Conservation (phyloP, 1,284 basidiomycete genomes). For the Crepidotus sp. region DNA sequence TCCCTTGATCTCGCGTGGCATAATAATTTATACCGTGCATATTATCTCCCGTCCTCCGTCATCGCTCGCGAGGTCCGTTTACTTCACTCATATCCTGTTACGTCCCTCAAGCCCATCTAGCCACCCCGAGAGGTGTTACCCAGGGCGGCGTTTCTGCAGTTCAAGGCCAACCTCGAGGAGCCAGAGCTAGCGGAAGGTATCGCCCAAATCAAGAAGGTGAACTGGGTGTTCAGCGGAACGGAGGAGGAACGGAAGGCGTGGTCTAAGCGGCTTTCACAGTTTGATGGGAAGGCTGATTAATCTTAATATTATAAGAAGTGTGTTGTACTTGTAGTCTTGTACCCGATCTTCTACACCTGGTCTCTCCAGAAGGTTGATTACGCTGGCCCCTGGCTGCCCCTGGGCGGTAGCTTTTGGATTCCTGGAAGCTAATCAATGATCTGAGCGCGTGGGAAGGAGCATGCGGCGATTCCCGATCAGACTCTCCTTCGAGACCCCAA, state of each 20-base stretch:
- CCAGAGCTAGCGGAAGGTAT: constrained; percentile 67
- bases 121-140: constrained; percentile 53
- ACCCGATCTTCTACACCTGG: no score
- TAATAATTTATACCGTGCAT: constrained; percentile 81
- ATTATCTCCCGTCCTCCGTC: constrained; percentile 40
- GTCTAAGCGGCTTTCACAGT: constrained; percentile 63
- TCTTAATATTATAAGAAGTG: no score
- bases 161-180: constrained; percentile 55
- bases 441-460: no score
- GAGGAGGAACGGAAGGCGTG: constrained; percentile 63
- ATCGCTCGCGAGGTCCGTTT: constrained; percentile 31
- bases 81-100: not conserved
- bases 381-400: no score
- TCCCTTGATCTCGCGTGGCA: constrained; percentile 77
- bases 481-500: no score
- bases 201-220: constrained; percentile 62
- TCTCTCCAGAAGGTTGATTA: no score
- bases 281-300: constrained; percentile 44
- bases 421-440: no score
- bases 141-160: constrained; percentile 53
- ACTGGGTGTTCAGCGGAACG: constrained; percentile 72
- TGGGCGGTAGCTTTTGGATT: no score
- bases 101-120: constrained; percentile 23
- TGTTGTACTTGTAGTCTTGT: no score
- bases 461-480: no score